Evolutionary conservation across 805 yeast species (phyloP).

Genomic region (Citeromyces matritensis): DNA sequence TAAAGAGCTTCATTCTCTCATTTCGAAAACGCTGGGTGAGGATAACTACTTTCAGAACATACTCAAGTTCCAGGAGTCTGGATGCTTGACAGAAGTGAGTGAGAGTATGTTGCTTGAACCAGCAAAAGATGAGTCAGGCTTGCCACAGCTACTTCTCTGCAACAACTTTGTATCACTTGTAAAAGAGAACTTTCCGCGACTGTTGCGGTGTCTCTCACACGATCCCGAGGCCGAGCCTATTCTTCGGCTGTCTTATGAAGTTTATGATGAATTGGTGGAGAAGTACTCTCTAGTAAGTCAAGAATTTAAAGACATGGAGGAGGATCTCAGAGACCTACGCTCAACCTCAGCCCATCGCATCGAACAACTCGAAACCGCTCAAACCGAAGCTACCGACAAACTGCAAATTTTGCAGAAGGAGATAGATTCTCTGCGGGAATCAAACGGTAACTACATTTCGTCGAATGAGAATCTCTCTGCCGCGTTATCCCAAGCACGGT

Average conservation of each 20-base stretch:
- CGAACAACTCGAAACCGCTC: no score
- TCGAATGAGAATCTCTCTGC: no score
- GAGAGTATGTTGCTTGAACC: conserved; percentile 31
- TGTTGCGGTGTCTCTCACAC: conserved; percentile 55
- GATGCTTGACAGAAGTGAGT: conserved; percentile 40
- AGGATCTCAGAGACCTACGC: no score
- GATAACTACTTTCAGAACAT: conserved; percentile 67
- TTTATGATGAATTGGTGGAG: conserved; percentile 28
- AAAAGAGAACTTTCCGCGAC: conserved; percentile 52
- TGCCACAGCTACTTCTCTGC: conserved; percentile 73
- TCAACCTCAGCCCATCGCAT: no score
- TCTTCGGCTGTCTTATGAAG: conserved; percentile 47
- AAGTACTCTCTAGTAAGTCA: conserved; percentile 10
- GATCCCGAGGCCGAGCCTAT: conserved; percentile 67
- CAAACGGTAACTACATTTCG: no score
- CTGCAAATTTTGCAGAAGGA: background rate
- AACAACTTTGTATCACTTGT: conserved; percentile 46
- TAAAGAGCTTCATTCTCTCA: conserved; percentile 38
- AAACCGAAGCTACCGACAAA: background rate
- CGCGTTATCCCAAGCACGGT: no score
- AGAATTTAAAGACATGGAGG: conserved; percentile 7
- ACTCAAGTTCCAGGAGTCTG: conserved; percentile 51
- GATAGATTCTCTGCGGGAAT: background rate
- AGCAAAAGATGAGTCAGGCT: conserved; percentile 64
- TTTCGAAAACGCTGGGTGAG: conserved; percentile 63